A percentile compares a stretch with the other conserved stretches of the same genome.
Conservation (phyloP, 371 early-diverging fungal species). For the Mucor saturninus region DNA sequence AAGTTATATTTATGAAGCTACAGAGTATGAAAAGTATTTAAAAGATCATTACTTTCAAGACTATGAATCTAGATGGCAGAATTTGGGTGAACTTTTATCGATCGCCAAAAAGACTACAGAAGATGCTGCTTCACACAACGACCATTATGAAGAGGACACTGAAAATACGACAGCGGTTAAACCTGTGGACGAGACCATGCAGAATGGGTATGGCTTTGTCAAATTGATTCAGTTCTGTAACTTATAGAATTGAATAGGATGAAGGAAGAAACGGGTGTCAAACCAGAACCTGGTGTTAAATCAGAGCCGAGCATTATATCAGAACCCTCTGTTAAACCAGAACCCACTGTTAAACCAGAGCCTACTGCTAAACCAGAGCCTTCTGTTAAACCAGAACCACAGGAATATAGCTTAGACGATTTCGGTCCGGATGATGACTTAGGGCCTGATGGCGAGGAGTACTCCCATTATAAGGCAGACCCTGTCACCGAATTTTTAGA, state of each 20-base stretch:
- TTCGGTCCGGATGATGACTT: background rate
- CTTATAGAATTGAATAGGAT: no score
- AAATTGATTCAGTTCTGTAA: no score
- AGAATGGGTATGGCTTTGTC: no score
- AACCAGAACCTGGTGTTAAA: background rate
- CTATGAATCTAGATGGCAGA: constrained; percentile 34
- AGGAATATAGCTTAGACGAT: no score
- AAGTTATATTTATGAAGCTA: constrained; percentile 24
- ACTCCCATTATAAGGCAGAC: constrained; percentile 4
- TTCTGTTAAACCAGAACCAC: background rate
- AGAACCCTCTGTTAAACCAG: background rate
- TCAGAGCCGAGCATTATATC: no score
- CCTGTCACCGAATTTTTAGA: constrained; percentile 39
- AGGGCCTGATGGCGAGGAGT: background rate
- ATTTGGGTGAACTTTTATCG: constrained; percentile 43
- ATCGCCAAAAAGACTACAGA: constrained; percentile 19
- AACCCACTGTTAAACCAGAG: no score
- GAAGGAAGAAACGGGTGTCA: background rate
- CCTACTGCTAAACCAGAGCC: background rate
- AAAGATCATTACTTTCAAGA: constrained; percentile 21
- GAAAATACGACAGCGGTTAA: constrained; percentile 4
- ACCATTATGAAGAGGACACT: background rate
- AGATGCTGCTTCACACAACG: background rate
- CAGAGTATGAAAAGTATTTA: constrained; percentile 33
- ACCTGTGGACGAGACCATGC: no score